Base-by-base conservation (phyloP, 169 alveolate species). In the Cryptosporidium canis region DNA sequence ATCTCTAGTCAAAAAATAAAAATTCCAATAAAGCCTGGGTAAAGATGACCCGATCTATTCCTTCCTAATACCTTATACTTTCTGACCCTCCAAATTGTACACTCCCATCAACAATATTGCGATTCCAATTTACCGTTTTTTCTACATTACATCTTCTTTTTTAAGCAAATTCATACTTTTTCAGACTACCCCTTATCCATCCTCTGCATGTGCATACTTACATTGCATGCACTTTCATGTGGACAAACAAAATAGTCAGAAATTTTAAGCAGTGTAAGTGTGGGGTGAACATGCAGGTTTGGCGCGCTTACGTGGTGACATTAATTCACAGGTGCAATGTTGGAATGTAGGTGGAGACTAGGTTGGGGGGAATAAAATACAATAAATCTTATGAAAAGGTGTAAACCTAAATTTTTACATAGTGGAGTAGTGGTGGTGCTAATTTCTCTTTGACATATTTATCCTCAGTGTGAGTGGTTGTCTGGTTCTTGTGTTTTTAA, bases 141-240 rank as follows among this genome's bases (percentile, higher is more conserved):
- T n/a, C n/a, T n/a, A n/a, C n/a, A n/a, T n/a, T n/a, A n/a, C n/a
- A n/a, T n/a, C n/a, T n/a, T n/a, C n/a, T n/a, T n/a, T n/a, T n/a
- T n/a, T n/a, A n/a, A n/a, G 0, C 4, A 14, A 21, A 12, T 18
- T 5, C 18, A 12, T 47, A 21, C 63, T 51, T 0, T 18, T 43
- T n/a, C n/a, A n/a, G n/a, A 71, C 66, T 90, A 24, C 63, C 33
- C 24, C 24, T 35, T 8, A 53, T 55, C 24, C 43, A 55, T 39
- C 70, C 44, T 53, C 45, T 53, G 39, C 82, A 67, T 12, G 77
- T 18, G 11, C 65, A 48, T 2, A 53, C 21, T 24, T 67, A 66
- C 8, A 82, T 45, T 47, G 77, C 83, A 45, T 83, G 84, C 90
- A 90, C 82, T 67, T 65, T 87, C 51, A 21, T 27, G 35, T 51